These are phyloP conservation scores for Sideroxylon spinosum DNA, from an alignment of 179 eudicot species.

Conservation along the genomic window DNA sequence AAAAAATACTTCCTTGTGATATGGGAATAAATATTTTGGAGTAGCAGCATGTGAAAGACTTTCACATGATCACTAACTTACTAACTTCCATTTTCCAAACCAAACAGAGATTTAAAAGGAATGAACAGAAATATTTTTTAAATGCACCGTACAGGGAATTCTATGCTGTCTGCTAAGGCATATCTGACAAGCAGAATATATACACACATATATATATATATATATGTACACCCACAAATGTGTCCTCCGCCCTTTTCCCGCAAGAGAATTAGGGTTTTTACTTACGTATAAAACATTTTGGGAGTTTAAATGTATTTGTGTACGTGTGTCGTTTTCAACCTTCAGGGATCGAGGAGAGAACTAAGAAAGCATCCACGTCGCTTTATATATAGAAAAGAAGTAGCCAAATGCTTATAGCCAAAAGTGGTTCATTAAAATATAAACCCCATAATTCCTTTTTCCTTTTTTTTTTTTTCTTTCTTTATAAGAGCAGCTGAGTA, in stretches of 20 bases:
- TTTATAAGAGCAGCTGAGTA: too few species aligned
- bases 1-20: too few species aligned
- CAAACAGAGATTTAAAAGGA: background rate
- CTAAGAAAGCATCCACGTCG: constrained; percentile 11
- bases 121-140: background rate
- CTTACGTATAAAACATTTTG: background rate
- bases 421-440: constrained; percentile 1
- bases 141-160: background rate
- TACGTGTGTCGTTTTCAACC: background rate
- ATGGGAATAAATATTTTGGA: too few species aligned
- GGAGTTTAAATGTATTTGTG: background rate
- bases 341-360: constrained; percentile 2
- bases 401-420: constrained; percentile 12
- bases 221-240: background rate
- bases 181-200: background rate
- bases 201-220: background rate
- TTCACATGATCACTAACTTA: background rate
- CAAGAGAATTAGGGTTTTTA: constrained; percentile 7
- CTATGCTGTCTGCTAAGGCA: background rate
- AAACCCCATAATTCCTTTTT: background rate
- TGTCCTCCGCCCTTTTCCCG: background rate
- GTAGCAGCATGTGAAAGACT: too few species aligned
- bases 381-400: background rate
- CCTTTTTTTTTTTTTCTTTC: background rate
- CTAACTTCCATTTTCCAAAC: background rate